phyloP scores from a whole-genome alignment of 768 basidiomycete species.

The Sarcomyxa edulis region DNA sequence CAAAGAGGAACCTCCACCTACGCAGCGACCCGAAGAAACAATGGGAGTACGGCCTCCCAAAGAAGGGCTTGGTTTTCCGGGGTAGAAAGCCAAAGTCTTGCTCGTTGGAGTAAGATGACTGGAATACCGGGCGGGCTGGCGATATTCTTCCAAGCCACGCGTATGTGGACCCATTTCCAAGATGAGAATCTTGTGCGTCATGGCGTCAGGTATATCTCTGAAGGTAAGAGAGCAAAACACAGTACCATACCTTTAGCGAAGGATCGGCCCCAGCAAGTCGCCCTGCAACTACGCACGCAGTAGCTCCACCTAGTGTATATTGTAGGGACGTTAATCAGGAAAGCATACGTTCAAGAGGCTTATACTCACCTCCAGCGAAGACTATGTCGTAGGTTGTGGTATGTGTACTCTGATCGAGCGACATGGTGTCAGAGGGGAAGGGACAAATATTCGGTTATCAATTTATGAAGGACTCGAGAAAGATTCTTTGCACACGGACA shows the following conservation, averaged over 20 bases:
- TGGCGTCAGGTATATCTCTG: too few relatives aligned
- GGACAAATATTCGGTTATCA: too few relatives aligned
- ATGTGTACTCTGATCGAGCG: too few relatives aligned
- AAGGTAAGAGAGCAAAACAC: too few relatives aligned
- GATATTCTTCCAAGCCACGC: conserved; percentile 12
- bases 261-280: conserved; percentile 19
- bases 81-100: conserved; percentile 12
- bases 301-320: conserved; percentile 19
- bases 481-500: too few relatives aligned
- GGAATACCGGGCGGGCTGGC: conserved; percentile 13
- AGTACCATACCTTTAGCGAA: too few relatives aligned
- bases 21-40: conserved; percentile 13
- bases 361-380: conserved; percentile 47
- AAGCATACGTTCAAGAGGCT: too few relatives aligned
- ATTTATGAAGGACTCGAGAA: too few relatives aligned
- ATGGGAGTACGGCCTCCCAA: conserved; percentile 12
- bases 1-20: conserved; percentile 16
- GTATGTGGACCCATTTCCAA: conserved; percentile 19
- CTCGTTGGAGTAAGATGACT: conserved; percentile 12
- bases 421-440: too few relatives aligned
- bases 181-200: conserved; percentile 19
- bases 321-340: too few relatives aligned
- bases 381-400: conserved; percentile 59
- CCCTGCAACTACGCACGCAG: conserved; percentile 21
- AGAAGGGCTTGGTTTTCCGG: conserved; percentile 8